Conservation (phyloP, 371 early-diverging fungal species). For the Syncephalastrum racemosum region DNA sequence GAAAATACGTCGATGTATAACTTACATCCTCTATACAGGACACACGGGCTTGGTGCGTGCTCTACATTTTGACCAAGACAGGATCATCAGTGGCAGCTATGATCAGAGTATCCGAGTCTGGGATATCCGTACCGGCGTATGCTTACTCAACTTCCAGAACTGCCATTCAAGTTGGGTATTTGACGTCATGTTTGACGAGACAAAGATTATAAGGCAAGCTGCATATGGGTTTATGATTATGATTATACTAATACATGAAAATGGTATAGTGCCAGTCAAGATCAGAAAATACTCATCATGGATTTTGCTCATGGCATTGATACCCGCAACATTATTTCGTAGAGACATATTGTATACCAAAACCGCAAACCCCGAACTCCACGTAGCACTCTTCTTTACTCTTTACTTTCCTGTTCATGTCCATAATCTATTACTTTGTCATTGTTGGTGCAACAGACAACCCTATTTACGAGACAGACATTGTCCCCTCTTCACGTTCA, state of each 20-base stretch:
- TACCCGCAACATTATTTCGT: constrained; percentile 12
- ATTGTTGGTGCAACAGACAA: constrained; percentile 92
- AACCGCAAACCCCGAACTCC: not conserved
- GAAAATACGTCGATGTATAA: not conserved
- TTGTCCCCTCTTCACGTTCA: constrained; percentile 58
- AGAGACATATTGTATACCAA: no score
- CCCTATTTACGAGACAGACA: constrained; percentile 93
- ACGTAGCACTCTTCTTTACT: not conserved
- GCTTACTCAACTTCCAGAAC: constrained; percentile 57
- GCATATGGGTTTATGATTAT: not conserved
- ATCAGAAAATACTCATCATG: constrained; percentile 80
- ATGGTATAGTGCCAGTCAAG: constrained; percentile 67
- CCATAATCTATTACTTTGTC: constrained; percentile 81
- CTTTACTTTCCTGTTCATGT: constrained; percentile 37
- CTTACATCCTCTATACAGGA: constrained; percentile 47
- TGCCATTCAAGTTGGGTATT: constrained; percentile 93
- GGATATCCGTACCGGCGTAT: constrained; percentile 61
- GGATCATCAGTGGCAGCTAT: constrained; percentile 62
- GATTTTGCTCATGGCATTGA: constrained; percentile 67
- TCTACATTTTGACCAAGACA: constrained; percentile 67
- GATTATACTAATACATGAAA: not conserved
- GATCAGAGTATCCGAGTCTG: constrained; percentile 97
- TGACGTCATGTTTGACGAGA: constrained; percentile 84
- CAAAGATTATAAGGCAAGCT: constrained; percentile 72
- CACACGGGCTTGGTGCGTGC: constrained; percentile 94